Evolutionary conservation across 352 stramenopile genomes (phyloP).

Genomic region (Phytopythium mirpurense): DNA sequence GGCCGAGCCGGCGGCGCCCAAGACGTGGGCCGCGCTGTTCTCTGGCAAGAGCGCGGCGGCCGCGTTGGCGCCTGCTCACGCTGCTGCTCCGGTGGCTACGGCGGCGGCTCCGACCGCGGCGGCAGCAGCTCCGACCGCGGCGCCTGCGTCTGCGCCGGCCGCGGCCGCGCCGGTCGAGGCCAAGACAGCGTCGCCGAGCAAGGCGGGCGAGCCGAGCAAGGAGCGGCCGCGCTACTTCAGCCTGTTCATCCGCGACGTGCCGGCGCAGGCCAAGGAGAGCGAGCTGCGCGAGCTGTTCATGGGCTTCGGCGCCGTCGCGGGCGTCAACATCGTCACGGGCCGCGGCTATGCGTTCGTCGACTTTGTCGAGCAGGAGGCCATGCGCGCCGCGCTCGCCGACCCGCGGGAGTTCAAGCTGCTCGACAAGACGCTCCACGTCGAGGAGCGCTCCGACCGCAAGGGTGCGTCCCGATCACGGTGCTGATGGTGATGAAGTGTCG

Average conservation of each 20-base stretch:
- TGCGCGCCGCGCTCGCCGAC: conserved; percentile 66
- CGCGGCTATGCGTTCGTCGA: conserved; percentile 84
- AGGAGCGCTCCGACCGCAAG: conserved; percentile 74
- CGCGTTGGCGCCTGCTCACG: conserved; percentile 19
- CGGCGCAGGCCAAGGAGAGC: conserved; percentile 59
- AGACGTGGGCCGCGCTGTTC: conserved; percentile 62
- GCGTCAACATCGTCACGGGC: conserved; percentile 46
- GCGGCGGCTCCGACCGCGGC: conserved; percentile 12
- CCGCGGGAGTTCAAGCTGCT: conserved; percentile 61
- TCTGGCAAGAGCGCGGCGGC: conserved; percentile 9
- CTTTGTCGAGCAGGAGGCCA: conserved; percentile 71
- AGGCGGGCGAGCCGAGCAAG: conserved; percentile 11
- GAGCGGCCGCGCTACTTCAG: conserved; percentile 32
- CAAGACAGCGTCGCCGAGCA: conserved; percentile 64
- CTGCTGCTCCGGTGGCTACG: conserved; percentile 10
- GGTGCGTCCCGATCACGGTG: too few relatives aligned
- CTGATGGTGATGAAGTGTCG: too few relatives aligned
- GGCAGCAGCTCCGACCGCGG: conserved; percentile 21
- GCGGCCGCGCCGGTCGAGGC: conserved; percentile 19
- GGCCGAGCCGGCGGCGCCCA: conserved; percentile 28
- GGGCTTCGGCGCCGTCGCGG: conserved; percentile 66
- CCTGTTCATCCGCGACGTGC: conserved; percentile 77
- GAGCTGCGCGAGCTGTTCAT: conserved; percentile 82
- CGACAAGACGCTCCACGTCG: conserved; percentile 73
- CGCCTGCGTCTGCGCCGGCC: conserved; percentile 12